Percentiles rank a stretch among this genome's conserved stretches.
phyloP scores from a whole-genome alignment of 2,329 filamentous ascomycete species.

The Aspergillus japonicus region DNA sequence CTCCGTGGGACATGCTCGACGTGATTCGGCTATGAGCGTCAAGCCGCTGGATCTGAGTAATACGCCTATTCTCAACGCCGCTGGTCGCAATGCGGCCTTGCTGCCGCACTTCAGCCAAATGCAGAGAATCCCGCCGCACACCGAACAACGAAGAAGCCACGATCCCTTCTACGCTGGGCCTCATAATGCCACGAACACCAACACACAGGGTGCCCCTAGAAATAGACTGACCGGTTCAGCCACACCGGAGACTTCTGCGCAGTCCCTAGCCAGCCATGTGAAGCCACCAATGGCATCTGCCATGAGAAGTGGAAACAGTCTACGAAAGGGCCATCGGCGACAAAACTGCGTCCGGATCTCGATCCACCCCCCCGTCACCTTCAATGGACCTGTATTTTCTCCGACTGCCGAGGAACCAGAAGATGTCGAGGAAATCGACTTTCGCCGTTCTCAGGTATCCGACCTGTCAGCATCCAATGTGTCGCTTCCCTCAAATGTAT shows the following conservation, averaged over 20 bases:
- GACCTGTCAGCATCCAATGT: constrained; percentile 17
- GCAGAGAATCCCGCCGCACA: constrained; percentile 25
- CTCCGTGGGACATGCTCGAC: constrained; percentile 21
- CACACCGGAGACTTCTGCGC: constrained; percentile 23
- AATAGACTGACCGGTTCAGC: constrained; percentile 15
- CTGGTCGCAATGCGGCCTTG: constrained; percentile 12
- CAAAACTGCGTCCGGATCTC: constrained; percentile 47
- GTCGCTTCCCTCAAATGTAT: constrained; percentile 17
- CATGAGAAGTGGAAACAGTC: constrained; percentile 31
- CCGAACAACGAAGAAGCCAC: constrained; percentile 19
- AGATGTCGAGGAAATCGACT: constrained; percentile 30
- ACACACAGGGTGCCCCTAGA: constrained; percentile 20
- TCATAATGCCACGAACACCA: constrained; percentile 18
- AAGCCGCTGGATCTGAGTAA: constrained; percentile 18
- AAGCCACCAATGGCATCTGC: constrained; percentile 31
- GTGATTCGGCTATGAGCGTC: constrained; percentile 15
- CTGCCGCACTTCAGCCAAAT: constrained; percentile 27
- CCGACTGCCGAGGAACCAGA: constrained; percentile 39
- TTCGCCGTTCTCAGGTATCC: constrained; percentile 24
- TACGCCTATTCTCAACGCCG: constrained; percentile 14
- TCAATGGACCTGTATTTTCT: constrained; percentile 33
- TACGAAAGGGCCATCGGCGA: constrained; percentile 42
- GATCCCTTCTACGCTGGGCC: constrained; percentile 31
- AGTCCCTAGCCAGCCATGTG: constrained; percentile 21
- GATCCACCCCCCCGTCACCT: constrained; percentile 37